phyloP scores from a whole-genome alignment of 345 rosid species.

The Euphorbia pulcherrima region DNA sequence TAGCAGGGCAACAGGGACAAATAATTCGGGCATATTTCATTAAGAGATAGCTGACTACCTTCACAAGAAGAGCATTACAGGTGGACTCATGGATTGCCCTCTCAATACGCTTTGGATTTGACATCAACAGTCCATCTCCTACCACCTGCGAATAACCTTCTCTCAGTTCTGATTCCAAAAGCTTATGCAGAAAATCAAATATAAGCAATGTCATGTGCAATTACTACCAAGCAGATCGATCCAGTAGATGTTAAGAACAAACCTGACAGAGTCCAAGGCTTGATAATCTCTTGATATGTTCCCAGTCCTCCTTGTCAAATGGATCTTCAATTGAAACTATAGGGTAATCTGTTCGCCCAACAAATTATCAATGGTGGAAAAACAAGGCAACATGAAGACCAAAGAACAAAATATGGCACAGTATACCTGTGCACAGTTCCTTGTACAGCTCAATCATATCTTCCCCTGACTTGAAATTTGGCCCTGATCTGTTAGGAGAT shows the following conservation, averaged over 20 bases:
- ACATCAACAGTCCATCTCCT: constrained; percentile 80
- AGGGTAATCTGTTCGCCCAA: constrained; percentile 57
- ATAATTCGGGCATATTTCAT: not conserved
- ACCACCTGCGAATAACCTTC: constrained; percentile 60
- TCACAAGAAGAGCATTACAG: constrained; percentile 91
- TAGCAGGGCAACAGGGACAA: not conserved
- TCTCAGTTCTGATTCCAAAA: not conserved
- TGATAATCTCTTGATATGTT: constrained; percentile 63
- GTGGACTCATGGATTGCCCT: constrained; percentile 72
- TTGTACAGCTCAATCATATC: constrained; percentile 92
- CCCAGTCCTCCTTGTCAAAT: constrained; percentile 99
- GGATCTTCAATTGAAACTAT: constrained; percentile 93
- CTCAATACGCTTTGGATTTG: constrained; percentile 79
- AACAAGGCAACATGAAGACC: constrained; percentile 5
- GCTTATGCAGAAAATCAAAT: not conserved
- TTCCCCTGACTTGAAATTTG: constrained; percentile 87
- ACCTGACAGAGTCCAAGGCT: constrained; percentile 95
- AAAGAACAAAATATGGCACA: constrained; percentile 5
- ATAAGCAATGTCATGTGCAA: not conserved
- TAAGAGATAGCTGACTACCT: constrained; percentile 43
- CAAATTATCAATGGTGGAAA: constrained; percentile 7
- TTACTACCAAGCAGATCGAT: not conserved
- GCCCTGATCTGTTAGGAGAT: constrained; percentile 61
- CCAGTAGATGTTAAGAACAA: constrained; percentile 11
- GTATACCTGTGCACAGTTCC: constrained; percentile 74